A percentile compares a stretch with the other conserved stretches of the same genome.
Conservation (phyloP, 2,329 filamentous ascomycete genomes). For the Allantophomopsis cytisporea region DNA sequence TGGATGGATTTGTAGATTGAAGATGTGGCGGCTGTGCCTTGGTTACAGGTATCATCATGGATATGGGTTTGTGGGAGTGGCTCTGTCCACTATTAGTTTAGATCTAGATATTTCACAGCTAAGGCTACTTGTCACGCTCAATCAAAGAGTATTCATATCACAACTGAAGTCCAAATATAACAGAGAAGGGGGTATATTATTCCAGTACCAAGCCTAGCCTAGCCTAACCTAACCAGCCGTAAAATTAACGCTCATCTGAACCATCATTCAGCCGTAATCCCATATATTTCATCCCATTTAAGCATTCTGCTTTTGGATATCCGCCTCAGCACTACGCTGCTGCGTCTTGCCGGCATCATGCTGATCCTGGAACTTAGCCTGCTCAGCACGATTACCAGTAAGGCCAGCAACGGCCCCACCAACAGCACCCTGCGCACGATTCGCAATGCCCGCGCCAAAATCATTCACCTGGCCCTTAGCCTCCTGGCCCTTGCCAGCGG, state of each 20-base stretch:
- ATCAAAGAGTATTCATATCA: no score
- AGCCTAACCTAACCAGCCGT: no score
- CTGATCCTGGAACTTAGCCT: slow-evolving; percentile 48
- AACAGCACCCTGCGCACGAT: slow-evolving; percentile 57
- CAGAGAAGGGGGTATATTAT: no score
- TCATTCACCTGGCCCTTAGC: slow-evolving; percentile 72
- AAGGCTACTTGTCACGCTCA: no score
- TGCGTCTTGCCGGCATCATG: slow-evolving; percentile 76
- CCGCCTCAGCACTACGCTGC: slow-evolving; percentile 71
- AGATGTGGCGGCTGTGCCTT: no score
- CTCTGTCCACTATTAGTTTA: no score
- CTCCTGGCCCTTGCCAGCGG: slow-evolving; percentile 67
- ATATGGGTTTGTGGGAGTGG: no score
- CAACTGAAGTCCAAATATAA: no score
- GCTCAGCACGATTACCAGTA: slow-evolving; percentile 53
- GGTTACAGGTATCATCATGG: no score
- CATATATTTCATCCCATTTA: background rate
- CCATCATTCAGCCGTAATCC: background rate
- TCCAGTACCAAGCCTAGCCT: no score
- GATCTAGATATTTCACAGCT: no score
- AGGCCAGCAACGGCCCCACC: slow-evolving; percentile 59
- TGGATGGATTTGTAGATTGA: no score
- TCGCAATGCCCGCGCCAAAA: slow-evolving; percentile 49
- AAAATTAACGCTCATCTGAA: background rate
- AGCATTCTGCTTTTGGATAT: slow-evolving; percentile 49